Base-by-base conservation (phyloP, 345 rosid genomes). In the Syzygium jambos region DNA sequence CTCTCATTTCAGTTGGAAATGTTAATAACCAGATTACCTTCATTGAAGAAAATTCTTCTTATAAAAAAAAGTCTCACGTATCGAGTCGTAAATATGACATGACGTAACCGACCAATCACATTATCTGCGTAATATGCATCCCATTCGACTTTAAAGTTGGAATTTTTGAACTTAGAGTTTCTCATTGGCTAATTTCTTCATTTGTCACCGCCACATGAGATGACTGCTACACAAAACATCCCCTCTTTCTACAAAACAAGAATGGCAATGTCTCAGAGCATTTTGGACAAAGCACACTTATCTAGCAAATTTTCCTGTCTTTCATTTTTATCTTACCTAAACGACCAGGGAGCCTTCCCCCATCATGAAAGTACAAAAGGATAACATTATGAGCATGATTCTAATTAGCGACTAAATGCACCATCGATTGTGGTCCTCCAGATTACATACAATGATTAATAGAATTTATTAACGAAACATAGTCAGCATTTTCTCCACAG, bases 381-480 rank as follows among this genome's bases (percentile, higher is more conserved):
- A 61, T 61, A n/a, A 22, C 80, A 73, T 73, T 34, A 73, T 38
- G 80, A 73, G 80, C 49, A 38, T 0, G 49, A 22, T 73, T 4
- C 73, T 38, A 38, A 38, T 73, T 41, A 38, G 82, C 38, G 49
- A 73, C 82, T 38, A 73, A 73, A 38, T 38, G 82, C 82, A 73
- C 27, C 82, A 73, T 38, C 11, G 82, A 73, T 73, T 38, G 82
- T 38, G 82, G 82, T 73, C 82, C 82, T 73, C 82, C 82, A 38
- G 49, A 34, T 41, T 73, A 73, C 49, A 38, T 13, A 38, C 82
- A 73, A 73, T 38, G 82, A 73, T 38, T 12, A 73, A 38, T 41
- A 73, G 82, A 11, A 34, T 22, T 19, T 38, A 73, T 38, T 34
- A 73, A 19, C 0, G 25, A 73, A 73, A 73, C 82, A 38, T 5